phyloP scores from a whole-genome alignment of 805 yeast genomes.

The Pichia cephalocereana region DNA sequence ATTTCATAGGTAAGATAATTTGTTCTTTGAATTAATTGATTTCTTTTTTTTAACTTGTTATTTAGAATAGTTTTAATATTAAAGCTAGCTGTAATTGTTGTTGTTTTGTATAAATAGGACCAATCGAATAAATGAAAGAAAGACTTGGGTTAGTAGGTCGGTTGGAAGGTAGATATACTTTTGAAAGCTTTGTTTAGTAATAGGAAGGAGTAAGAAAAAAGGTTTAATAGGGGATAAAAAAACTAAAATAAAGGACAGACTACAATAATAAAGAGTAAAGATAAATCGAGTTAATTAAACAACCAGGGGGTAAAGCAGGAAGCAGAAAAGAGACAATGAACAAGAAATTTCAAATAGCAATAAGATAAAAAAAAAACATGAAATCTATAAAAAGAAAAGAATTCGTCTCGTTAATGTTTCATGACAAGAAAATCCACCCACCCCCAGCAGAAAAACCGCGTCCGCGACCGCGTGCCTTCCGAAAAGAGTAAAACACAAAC shows the following conservation, averaged over 20 bases:
- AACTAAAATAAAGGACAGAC: too few species aligned
- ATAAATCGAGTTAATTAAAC: too few species aligned
- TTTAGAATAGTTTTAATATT: not conserved
- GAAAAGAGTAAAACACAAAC: not conserved
- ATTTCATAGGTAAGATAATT: conserved; percentile 3
- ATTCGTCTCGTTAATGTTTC: not conserved
- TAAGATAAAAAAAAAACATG: not conserved
- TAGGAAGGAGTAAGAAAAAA: not conserved
- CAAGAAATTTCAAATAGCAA: too few species aligned
- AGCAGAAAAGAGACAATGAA: not conserved
- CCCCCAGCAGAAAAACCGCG: not conserved
- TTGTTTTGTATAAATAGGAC: not conserved
- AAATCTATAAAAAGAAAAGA: not conserved
- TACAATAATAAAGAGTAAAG: too few species aligned
- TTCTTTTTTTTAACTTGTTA: not conserved
- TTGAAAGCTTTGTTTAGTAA: not conserved
- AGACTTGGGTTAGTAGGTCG: conserved; percentile 4
- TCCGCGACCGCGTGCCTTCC: not conserved
- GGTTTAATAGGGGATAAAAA: not conserved
- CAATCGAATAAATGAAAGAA: conserved; percentile 3
- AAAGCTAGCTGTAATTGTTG: too few species aligned
- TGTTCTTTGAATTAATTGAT: not conserved
- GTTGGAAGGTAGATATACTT: not conserved
- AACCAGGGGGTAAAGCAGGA: too few species aligned
- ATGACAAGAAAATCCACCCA: not conserved